These are phyloP conservation scores for Emmonsia crescens DNA, from an alignment of 2,329 filamentous ascomycete species.

Conservation along the genomic window DNA sequence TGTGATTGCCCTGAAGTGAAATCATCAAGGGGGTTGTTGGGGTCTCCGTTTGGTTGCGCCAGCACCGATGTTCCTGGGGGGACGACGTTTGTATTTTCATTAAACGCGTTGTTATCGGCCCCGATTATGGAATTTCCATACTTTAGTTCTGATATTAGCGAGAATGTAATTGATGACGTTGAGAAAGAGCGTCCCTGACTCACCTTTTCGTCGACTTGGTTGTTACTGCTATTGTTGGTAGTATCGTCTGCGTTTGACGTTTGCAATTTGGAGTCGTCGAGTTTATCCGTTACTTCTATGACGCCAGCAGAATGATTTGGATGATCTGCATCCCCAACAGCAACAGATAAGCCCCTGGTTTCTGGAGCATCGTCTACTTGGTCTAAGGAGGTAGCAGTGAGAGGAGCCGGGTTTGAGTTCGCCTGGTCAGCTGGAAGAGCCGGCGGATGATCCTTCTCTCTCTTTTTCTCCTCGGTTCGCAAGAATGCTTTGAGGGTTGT, in stretches of 20 bases:
- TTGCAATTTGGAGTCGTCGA: background rate
- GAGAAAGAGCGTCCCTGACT: background rate
- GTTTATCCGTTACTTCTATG: background rate
- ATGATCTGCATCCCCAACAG: background rate
- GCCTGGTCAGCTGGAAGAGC: conserved; percentile 17
- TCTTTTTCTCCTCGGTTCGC: conserved; percentile 82
- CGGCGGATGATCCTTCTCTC: conserved; percentile 49
- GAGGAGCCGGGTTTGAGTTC: background rate
- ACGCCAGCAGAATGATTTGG: background rate
- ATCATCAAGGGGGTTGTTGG: background rate
- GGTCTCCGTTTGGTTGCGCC: background rate
- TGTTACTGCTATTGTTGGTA: background rate
- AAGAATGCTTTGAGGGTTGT: conserved; percentile 88
- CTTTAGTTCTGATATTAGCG: background rate
- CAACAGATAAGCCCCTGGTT: background rate
- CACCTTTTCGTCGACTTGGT: background rate
- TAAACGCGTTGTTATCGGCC: background rate
- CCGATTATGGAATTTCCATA: background rate
- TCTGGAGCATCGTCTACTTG: background rate
- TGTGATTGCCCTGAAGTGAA: background rate
- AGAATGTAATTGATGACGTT: background rate
- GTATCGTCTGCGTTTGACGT: background rate
- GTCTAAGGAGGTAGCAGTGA: background rate
- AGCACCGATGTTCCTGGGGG: background rate
- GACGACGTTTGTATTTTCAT: background rate